A percentile compares a stretch with the other conserved stretches of the same genome.
phyloP scores from a whole-genome alignment of 1,284 basidiomycete genomes.

The Austroboletus rostrupii region DNA sequence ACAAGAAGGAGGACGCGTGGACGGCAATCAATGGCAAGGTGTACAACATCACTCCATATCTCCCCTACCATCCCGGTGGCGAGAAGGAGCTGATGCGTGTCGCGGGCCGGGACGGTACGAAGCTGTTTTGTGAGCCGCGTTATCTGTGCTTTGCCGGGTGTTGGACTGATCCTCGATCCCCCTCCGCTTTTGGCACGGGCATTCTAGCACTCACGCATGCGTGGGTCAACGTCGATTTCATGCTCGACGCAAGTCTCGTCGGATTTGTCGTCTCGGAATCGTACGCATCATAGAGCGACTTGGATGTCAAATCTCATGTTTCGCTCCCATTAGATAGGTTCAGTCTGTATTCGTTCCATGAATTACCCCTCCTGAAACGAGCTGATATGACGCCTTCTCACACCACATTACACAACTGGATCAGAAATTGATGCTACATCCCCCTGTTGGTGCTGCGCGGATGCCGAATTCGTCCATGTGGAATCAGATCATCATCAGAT shows the following conservation, averaged over 20 bases:
- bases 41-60: conserved; percentile 94
- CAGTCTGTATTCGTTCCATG: too few relatives aligned
- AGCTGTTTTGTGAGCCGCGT: conserved; percentile 77
- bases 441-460: not conserved
- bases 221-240: conserved; percentile 94
- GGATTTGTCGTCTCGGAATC: conserved; percentile 80
- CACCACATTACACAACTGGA: not conserved
- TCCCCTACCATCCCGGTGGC: conserved; percentile 92
- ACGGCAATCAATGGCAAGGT: conserved; percentile 90
- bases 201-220: conserved; percentile 48
- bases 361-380: not conserved
- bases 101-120: conserved; percentile 91
- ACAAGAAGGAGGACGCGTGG: conserved; percentile 89
- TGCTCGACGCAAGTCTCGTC: conserved; percentile 89
- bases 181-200: not conserved
- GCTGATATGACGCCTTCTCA: too few relatives aligned
- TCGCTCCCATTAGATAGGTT: too few relatives aligned
- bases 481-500: not conserved
- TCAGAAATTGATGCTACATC: not conserved
- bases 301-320: too few relatives aligned
- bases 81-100: conserved; percentile 93
- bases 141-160: not conserved
- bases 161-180: conserved; percentile 5
- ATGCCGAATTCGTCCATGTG: not conserved
- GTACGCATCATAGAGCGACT: conserved; percentile 29